Evolutionary conservation across 2,329 filamentous ascomycete species (phyloP), one percentile per base, ranked within the genome.

Genomic region (Colletotrichum chrysophilum): DNA sequence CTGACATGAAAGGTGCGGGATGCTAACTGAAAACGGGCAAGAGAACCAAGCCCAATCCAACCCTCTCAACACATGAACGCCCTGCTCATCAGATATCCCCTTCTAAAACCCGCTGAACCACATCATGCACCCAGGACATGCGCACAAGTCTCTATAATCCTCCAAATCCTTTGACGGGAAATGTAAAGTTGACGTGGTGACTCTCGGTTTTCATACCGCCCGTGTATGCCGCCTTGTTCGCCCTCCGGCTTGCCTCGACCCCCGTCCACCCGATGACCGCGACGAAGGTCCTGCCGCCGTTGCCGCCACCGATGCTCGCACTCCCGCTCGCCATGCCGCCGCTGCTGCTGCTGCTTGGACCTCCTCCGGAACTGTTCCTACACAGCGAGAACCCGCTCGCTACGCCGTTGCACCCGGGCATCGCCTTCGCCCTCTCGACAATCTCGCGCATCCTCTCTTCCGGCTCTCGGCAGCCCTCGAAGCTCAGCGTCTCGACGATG

Each of bases 381-480:
- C 64, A 16, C 66, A 77, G 61, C 13, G 80, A 76, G 62, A 75
- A 77, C 60, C 79, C 80, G 38, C 78, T 77, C 56, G 80, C 78
- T 14, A 77, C 77, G 26, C 80, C 79, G 36, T 80, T 81, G 71
- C 79, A 81, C 12, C 80, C 80, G 16, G 72, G 72, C 16, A 79
- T 56, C 68, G 58, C 56, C 26, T 72, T 77, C 38, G 78, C 79
- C n/a, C 76, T 75, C 62, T 78, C 76, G 10, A 81, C 70, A 18
- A 75, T 9, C 43, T 77, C 77, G 14, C 77, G 78, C 70, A 81
- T 77, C 30, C 71, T 74, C 9, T 79, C 78, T 82, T 88, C 80
- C 85, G 87, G 32, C 71, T 80, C 52, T 82, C 85, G 52, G 78
- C 79, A 70, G 85, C 88, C 65, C 82, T 89, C 68, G 83, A 88